Percentiles rank a stretch among this genome's conserved stretches.
These are phyloP conservation scores for Apiospora arundinis DNA, from an alignment of 2,329 filamentous ascomycete genomes.

Conservation along the genomic window DNA sequence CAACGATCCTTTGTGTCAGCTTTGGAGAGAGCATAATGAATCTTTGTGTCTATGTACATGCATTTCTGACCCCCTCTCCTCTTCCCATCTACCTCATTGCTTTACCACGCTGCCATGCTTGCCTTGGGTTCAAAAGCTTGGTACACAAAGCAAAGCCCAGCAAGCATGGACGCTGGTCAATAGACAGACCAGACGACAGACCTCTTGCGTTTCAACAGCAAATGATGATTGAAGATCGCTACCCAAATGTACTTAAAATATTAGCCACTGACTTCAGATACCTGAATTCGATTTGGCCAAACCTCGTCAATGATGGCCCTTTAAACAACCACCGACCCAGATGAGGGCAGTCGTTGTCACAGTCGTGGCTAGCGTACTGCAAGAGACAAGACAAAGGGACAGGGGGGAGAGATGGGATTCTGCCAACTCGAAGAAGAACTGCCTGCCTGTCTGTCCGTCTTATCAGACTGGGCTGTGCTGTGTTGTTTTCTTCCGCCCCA, in stretches of 20 bases:
- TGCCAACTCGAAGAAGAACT: constrained; percentile 7
- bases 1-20: neutral
- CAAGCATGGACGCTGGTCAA: neutral
- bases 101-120: neutral
- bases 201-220: neutral
- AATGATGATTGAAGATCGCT: constrained; percentile 1
- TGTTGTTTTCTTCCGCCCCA: neutral
- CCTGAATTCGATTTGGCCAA: constrained; percentile 11
- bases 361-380: constrained; percentile 21
- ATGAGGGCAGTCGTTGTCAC: constrained; percentile 17
- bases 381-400: constrained; percentile 17
- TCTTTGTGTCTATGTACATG: neutral
- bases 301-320: neutral
- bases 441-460: neutral
- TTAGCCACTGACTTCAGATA: constrained; percentile 2
- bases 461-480: constrained; percentile 7
- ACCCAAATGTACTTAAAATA: neutral
- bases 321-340: constrained; percentile 6
- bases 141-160: constrained; percentile 6
- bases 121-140: neutral
- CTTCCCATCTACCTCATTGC: neutral
- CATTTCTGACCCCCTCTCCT: neutral
- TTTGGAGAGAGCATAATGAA: neutral
- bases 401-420: constrained; percentile 6
- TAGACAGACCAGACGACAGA: neutral